A percentile compares a stretch with the other conserved stretches of the same genome.
phyloP scores from a whole-genome alignment of 176 grass and related monocot species.

The Cocos nucifera region DNA sequence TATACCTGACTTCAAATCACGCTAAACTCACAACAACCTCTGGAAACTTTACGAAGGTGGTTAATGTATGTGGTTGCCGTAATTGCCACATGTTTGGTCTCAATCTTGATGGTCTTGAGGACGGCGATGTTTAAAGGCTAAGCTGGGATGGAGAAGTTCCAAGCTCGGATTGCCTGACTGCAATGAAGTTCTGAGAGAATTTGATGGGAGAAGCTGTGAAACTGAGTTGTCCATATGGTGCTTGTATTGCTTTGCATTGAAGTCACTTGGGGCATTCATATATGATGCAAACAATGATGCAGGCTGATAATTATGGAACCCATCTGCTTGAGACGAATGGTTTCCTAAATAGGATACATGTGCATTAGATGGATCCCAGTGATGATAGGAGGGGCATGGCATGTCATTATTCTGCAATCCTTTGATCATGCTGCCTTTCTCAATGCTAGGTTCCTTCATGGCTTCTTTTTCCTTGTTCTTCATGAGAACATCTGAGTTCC shows the following conservation, averaged over 20 bases:
- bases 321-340: background rate
- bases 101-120: too few relatives aligned
- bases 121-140: too few relatives aligned
- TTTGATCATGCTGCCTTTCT: background rate
- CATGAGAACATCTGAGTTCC: background rate
- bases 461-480: too few relatives aligned
- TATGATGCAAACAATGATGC: background rate
- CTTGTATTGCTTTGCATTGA: background rate
- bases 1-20: too few relatives aligned
- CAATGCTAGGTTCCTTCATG: background rate
- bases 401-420: background rate
- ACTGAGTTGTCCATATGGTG: background rate
- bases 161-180: too few relatives aligned
- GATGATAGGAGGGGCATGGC: constrained; percentile 3
- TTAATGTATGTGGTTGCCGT: too few relatives aligned
- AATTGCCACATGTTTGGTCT: too few relatives aligned
- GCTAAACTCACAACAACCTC: too few relatives aligned
- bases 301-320: background rate
- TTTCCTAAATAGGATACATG: background rate
- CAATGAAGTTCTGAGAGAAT: too few relatives aligned
- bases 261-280: too few relatives aligned
- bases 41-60: too few relatives aligned
- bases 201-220: background rate
- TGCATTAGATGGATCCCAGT: constrained; percentile 3
- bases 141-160: too few relatives aligned